Base-by-base conservation (phyloP, 2,329 filamentous ascomycete species). In the Ilyonectria mors-panacis region DNA sequence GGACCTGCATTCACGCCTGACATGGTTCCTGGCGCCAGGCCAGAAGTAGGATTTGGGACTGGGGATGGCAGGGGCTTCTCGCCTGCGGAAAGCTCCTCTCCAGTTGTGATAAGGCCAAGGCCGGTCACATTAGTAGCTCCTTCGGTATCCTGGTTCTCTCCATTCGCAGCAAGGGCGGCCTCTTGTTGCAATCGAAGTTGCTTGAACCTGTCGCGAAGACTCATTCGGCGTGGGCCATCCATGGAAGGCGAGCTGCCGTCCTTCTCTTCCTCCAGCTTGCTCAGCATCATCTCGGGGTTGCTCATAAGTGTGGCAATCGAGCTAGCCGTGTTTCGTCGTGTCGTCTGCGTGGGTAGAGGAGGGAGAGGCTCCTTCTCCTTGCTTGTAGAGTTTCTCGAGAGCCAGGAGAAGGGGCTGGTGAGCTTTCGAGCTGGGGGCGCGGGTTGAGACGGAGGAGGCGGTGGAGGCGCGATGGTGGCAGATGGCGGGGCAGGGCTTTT, bases 331-430 rank as follows among this genome's bases (percentile, higher is more conserved):
- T 95, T 94, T 77, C 94, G 87, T 73, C 67, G 87, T 82, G 67
- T 86, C 77, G 63, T 71, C 66, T 73, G 76, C 54, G 75, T 75
- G 44, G 92, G 87, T 6, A 88, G 86, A 13, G 90, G 87, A 58
- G 88, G 86, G 47, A 84, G 79, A 21, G 78, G 75, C 9, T 89
- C 85, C 70, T 87, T 87, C 4, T 86, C 84, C 75, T 91, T 91
- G 58, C 82, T 84, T 12, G 89, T 21, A 1, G 50, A 88, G 78
- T 87, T 91, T 72, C 94, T 86, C 35, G 93, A 94, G 44, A 97
- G 87, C 91, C 93, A 95, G 44, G 93, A 89, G 75, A 97, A 97
- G n/a, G 93, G 94, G 73, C 93, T 94, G 9, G 93, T 95, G 62
- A 97, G 88, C 79, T 96, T 97, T 76, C 94, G 86, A 66, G 87